Evolutionary conservation across 148 eudicot species (phyloP).

Genomic region (Rheum nobile): DNA sequence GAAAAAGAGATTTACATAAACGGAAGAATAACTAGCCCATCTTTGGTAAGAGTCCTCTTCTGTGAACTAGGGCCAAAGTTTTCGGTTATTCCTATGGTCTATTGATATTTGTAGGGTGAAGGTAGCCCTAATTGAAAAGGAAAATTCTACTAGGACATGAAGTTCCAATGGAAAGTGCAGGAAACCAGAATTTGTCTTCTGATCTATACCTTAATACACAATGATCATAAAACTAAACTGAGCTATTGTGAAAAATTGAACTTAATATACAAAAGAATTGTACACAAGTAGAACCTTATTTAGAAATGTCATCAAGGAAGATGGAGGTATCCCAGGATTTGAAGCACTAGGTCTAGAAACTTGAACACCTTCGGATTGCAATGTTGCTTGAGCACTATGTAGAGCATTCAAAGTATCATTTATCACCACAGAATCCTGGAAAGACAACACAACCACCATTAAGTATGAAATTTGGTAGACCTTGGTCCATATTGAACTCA

Average conservation of each 20-base stretch:
- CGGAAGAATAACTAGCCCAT: not conserved
- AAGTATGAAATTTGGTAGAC: not conserved
- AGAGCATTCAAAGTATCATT: constrained; percentile 57
- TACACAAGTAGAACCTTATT: constrained; percentile 39
- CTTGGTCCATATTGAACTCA: not conserved
- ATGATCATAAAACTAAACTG: not conserved
- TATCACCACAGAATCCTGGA: constrained; percentile 44
- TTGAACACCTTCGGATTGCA: constrained; percentile 36
- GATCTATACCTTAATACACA: not conserved
- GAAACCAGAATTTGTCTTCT: not conserved
- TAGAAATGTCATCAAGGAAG: constrained; percentile 84
- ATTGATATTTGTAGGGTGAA: not conserved
- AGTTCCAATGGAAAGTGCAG: not conserved
- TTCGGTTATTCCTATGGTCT: not conserved
- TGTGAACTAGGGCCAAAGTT: not conserved
- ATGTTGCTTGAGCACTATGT: constrained; percentile 51
- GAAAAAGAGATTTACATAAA: not conserved
- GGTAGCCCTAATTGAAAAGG: not conserved
- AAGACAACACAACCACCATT: not conserved
- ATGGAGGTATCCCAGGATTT: constrained; percentile 97
- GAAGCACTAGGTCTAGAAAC: constrained; percentile 45
- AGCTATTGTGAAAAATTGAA: not conserved
- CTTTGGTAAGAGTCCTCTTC: not conserved
- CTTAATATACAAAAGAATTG: not conserved
- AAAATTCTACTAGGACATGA: too few species aligned